These are phyloP conservation scores for Choiromyces venosus DNA, from an alignment of 495 filamentous ascomycete genomes.

Conservation along the genomic window DNA sequence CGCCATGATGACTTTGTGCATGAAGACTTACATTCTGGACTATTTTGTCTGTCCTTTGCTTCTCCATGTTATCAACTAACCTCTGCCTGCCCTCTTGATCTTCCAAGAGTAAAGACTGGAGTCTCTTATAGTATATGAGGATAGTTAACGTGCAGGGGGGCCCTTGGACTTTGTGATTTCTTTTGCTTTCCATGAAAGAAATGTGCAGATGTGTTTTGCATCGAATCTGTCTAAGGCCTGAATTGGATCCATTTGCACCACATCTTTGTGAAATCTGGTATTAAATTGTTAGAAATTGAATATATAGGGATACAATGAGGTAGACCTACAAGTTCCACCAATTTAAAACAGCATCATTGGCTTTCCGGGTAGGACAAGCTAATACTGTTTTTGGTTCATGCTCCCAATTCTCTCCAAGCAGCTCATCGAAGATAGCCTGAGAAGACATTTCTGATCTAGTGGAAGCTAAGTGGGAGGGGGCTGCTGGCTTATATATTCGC, in stretches of 20 bases:
- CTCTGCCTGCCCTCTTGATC: background rate
- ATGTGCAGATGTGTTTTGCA: background rate
- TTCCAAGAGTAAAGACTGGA: background rate
- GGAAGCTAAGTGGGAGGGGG: background rate
- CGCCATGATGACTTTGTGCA: background rate
- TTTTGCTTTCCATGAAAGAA: background rate
- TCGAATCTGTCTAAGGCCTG: background rate
- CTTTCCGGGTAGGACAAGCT: background rate
- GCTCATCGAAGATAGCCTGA: background rate
- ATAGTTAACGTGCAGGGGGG: background rate
- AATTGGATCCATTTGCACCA: background rate
- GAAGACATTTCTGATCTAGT: background rate
- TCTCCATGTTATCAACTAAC: background rate
- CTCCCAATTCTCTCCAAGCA: background rate
- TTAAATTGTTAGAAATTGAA: background rate
- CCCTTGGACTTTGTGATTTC: background rate
- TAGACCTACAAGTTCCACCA: background rate
- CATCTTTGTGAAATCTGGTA: background rate
- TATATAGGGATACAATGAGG: background rate
- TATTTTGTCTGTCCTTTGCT: background rate
- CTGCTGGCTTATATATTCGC: background rate
- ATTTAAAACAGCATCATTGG: background rate
- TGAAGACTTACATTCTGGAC: background rate
- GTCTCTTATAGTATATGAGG: background rate
- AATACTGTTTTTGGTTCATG: background rate